Evolutionary conservation across 345 rosid genomes (phyloP), one percentile per base, ranked within the genome.

Genomic region (Lepidium aucheri): DNA sequence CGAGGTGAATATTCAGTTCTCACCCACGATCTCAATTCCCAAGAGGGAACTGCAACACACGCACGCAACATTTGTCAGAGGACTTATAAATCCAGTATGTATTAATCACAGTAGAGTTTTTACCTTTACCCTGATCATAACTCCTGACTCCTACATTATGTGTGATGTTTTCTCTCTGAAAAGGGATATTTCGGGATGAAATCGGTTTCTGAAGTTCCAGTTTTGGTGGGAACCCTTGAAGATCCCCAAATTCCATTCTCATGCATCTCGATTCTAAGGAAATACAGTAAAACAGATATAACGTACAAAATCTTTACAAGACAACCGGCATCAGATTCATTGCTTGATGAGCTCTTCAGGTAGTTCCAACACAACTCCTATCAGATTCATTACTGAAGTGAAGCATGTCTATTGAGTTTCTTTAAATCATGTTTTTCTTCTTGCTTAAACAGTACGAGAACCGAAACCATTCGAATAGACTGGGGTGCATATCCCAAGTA

Each of bases 401-500:
- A 38, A 53, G 26, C 6, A 46, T 3, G 24, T 52, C 33, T 57
- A 39, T 65, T 24, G 33, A 50, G 32, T 42, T 39, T 45, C 45
- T 11, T 12, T 52, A 7, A 35, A 60, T 13, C 54, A 17, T 17
- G 43, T 20, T 1, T 18, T 14, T 51, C 55, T 51, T 49, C 17
- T 43, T 44, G 8, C 43, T 60, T 13, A 20, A 45, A 73, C 70
- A 94, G 97, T 28, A 53, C 1, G 30, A 81, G 96, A 81, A 73
- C 47, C 75, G 89, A 88, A 63, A 90, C 97, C 2, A 11, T 85
- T 56, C 81, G 74, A 32, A 86, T 90, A 62, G 55, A 90, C 72
- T 94, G 99, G 97, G 99, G 82, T n/a, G 99, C 99, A 12, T 94
- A 94, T 78, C 99, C 99, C 3, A 86, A 83, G 69, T 90, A 84